Conservation (phyloP, 345 rosid species). For the Salix koriyanagi region DNA sequence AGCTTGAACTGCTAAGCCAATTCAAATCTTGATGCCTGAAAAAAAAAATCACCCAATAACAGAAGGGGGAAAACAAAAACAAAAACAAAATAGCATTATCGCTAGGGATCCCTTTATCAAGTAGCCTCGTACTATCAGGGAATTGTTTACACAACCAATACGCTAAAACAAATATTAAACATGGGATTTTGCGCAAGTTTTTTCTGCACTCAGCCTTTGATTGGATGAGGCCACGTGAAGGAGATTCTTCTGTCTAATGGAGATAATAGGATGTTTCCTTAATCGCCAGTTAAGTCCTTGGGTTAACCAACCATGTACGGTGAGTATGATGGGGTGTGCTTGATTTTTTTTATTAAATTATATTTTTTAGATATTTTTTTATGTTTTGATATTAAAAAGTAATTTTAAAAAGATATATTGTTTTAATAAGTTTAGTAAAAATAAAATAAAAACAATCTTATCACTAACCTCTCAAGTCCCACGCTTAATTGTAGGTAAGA, state of each 20-base stretch:
- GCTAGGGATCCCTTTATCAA: neutral
- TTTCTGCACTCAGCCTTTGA: neutral
- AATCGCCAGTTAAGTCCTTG: neutral
- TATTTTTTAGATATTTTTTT: too few species aligned
- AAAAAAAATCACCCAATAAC: neutral
- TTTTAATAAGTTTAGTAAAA: too few species aligned
- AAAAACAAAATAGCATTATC: neutral
- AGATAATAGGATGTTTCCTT: constrained; percentile 19
- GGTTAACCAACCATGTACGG: neutral
- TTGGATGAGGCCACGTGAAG: constrained; percentile 30
- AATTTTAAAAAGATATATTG: too few species aligned
- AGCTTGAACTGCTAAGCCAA: neutral
- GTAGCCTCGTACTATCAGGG: neutral
- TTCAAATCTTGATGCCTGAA: neutral
- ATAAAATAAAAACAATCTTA: too few species aligned
- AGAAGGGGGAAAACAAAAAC: neutral
- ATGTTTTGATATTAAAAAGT: too few species aligned
- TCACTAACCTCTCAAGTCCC: neutral
- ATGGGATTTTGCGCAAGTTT: neutral
- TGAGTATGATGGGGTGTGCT: too few species aligned
- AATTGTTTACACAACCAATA: neutral
- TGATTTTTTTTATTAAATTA: too few species aligned
- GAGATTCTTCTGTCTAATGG: constrained; percentile 19
- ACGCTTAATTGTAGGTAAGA: neutral
- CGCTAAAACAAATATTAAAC: neutral